Base-by-base conservation (phyloP, 768 basidiomycete species). In the Lentinula aciculospora region DNA sequence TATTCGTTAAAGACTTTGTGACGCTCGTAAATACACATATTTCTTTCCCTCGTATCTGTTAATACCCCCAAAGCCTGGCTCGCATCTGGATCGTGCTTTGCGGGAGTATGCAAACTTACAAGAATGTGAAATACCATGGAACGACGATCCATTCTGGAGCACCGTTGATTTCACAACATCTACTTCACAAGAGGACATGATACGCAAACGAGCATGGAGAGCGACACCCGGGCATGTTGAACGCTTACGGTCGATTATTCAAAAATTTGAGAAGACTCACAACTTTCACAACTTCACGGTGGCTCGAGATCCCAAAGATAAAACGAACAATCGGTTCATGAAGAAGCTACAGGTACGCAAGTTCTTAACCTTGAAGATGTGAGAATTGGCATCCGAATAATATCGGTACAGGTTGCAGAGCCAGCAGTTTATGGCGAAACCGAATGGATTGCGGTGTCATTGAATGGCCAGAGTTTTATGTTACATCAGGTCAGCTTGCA, bases 401-500 rank as follows among this genome's bases (percentile, higher is more conserved):
- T 25, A 28, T n/a, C 15, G 1, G 17, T 47, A 9, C 59, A 94
- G 92, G 75, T 95, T 44, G 74, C 80, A 5, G 91, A 96, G 50
- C 95, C 96, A n/a, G 83, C 81, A 3, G 89, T 96, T 2, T 88
- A 93, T 60, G 93, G 91, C 21, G 86, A 86, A 37, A 95, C 90
- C 1, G 96, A 99, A 67, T 98, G 96, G 95, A 83, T 98, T 44
- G 89, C 89, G 45, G 86, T 98, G 19, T 76, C 89, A 59, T 89
- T 97, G 68, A 94, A 98, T 67, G 97, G 96, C 0, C 97, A 99
- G 71, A 94, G 92, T 64, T 99, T 99, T 71, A 98, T 99, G 97
- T 73, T 99, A 55, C 96, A 99, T 70, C 97, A 99, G 78, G 94
- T 94, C 65, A 47, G 34, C 39, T 58, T 27, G 23, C 34, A 3